These are phyloP conservation scores for Lindgomyces ingoldianus DNA, from an alignment of 495 filamentous ascomycete species.

Conservation along the genomic window DNA sequence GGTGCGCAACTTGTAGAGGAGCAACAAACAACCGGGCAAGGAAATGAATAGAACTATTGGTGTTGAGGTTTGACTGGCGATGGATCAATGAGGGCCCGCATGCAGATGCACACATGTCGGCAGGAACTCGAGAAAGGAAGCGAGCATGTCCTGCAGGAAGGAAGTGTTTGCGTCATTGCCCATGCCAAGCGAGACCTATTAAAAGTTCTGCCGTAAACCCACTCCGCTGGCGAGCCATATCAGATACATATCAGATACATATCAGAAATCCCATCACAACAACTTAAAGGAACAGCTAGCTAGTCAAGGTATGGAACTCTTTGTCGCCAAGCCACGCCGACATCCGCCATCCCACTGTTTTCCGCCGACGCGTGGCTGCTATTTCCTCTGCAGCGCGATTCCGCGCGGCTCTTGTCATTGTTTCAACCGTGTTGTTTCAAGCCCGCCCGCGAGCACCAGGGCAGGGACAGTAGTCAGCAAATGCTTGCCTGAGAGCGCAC, in stretches of 20 bases:
- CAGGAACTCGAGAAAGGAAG: background rate
- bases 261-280: background rate
- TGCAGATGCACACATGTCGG: background rate
- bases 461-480: background rate
- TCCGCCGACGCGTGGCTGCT: background rate
- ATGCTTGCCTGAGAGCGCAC: background rate
- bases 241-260: too few relatives aligned
- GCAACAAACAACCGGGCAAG: background rate
- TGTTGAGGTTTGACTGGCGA: background rate
- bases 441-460: background rate
- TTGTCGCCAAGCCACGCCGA: too few relatives aligned
- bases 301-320: too few relatives aligned
- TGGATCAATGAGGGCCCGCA: background rate
- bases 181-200: background rate
- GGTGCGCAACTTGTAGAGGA: background rate
- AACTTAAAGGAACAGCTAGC: background rate
- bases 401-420: constrained; percentile 8
- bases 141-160: background rate
- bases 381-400: background rate
- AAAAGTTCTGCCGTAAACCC: background rate
- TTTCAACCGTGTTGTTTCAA: constrained; percentile 7
- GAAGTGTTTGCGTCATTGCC: background rate
- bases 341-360: background rate
- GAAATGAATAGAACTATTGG: background rate
- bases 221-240: background rate